Evolutionary conservation across 257 asterid species (phyloP), one percentile per base, ranked within the genome.

Genomic region (Haberlea rhodopensis): DNA sequence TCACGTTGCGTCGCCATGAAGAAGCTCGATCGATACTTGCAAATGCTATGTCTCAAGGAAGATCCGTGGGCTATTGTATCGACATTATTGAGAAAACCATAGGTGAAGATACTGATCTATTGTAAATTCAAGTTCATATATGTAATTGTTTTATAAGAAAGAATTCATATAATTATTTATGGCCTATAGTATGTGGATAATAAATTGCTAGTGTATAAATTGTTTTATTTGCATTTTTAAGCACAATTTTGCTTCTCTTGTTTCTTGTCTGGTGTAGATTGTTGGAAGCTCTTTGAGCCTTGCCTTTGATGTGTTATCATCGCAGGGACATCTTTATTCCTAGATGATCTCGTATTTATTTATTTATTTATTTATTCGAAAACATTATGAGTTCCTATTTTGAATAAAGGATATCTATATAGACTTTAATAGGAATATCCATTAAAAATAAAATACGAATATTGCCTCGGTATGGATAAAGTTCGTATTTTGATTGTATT

Each of bases 1-100:
- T 89, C n/a, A 60, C 84, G 53, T 60, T 92, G 70, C 90, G 99
- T 19, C 95, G 97, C 67, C 97, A 85, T 73, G 95, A 80, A 70
- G 76, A 75, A 56, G 84, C 95, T 62, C 84, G 90, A 75, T 79
- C 79, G 2, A 65, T 62, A 85, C 96, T 92, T 43, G 94, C 97
- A 2, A 76, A 73, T 6, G 94, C 91, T 74, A 89, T 92, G 96
- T 82, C 94, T 18, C 79, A 60, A 62, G 96, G 94, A 49, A 78
- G 70, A 71, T 82, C 99, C 3, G 86, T 87, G 1, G 91, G 94
- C 53, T 68, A 66, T 63, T 89, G 99, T 73, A 76, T 89, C 57
- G 83, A 84, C 55, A 65, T 71, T 31, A 89, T 92, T 60, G 99
- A 92, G 83, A 74, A 77, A 26, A 76, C 68, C 32, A 71, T 87